Evolutionary conservation across 2,329 filamentous ascomycete species (phyloP).

Genomic region (Didymella exigua): DNA sequence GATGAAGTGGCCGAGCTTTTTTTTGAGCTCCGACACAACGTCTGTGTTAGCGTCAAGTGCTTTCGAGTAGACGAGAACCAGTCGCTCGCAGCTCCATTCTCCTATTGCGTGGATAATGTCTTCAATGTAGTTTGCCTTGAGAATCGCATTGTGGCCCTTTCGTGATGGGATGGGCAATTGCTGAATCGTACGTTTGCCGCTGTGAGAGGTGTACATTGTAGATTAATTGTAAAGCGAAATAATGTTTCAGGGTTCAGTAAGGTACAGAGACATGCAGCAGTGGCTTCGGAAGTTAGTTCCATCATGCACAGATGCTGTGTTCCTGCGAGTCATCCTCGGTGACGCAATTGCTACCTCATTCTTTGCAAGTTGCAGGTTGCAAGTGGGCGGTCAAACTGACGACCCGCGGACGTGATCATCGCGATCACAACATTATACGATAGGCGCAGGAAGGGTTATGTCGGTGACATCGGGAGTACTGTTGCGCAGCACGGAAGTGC

Average conservation of each 20-base stretch:
- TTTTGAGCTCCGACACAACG: constrained; percentile 22
- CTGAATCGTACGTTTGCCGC: constrained; percentile 24
- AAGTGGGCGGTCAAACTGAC: background rate
- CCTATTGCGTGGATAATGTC: constrained; percentile 25
- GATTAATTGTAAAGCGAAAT: background rate
- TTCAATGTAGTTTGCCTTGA: constrained; percentile 23
- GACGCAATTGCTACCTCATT: constrained; percentile 7
- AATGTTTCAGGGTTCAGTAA: background rate
- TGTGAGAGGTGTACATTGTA: background rate
- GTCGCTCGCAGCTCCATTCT: constrained; percentile 22
- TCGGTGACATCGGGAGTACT: background rate
- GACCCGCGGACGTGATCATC: background rate
- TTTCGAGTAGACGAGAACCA: constrained; percentile 29
- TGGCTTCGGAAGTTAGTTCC: background rate
- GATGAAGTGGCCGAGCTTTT: constrained; percentile 22
- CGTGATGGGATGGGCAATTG: constrained; percentile 24
- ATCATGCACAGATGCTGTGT: background rate
- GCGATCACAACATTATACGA: background rate
- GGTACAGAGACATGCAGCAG: background rate
- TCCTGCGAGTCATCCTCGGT: background rate
- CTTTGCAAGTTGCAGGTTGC: background rate
- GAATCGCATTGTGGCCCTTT: constrained; percentile 26
- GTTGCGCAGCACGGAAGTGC: background rate
- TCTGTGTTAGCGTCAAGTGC: constrained; percentile 26
- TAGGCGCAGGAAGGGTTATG: background rate